Conservation (phyloP, 441 rosid genomes). For the Populus hybrid region DNA sequence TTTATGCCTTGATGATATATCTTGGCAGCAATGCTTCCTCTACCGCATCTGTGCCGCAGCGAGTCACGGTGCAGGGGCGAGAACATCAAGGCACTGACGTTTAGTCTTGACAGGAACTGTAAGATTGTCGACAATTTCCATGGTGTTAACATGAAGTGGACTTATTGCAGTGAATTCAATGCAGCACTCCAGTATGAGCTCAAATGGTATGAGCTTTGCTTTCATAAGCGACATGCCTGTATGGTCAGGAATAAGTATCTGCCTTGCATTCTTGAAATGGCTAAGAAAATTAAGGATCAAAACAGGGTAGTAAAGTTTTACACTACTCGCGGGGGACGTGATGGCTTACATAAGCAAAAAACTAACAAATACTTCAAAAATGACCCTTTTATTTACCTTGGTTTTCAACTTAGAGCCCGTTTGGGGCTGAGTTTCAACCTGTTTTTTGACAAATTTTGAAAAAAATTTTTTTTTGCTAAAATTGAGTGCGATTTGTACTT, state of each 20-base stretch:
- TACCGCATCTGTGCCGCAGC: background rate
- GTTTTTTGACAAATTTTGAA: no score
- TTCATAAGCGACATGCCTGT: no score
- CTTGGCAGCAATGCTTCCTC: conserved; percentile 17
- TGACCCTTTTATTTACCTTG: no score
- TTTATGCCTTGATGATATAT: no score
- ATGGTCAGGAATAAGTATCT: conserved; percentile 36
- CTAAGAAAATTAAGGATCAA: conserved; percentile 35
- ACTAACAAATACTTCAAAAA: no score
- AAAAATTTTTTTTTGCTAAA: no score
- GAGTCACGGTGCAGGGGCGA: conserved; percentile 33
- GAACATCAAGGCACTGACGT: no score
- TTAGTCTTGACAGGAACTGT: no score
- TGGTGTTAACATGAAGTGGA: conserved; percentile 30
- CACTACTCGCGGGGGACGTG: conserved; percentile 25
- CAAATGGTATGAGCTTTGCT: no score
- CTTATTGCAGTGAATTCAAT: conserved; percentile 18
- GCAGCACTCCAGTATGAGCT: conserved; percentile 3
- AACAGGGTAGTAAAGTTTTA: conserved; percentile 38
- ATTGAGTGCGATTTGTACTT: no score
- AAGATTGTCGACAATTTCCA: conserved; percentile 25
- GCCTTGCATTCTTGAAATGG: conserved; percentile 30
- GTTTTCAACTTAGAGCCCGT: no score
- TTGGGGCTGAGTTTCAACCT: no score
- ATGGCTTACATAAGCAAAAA: background rate